Conservation (phyloP, 305 asterid species). For the Rubia occidens region DNA sequence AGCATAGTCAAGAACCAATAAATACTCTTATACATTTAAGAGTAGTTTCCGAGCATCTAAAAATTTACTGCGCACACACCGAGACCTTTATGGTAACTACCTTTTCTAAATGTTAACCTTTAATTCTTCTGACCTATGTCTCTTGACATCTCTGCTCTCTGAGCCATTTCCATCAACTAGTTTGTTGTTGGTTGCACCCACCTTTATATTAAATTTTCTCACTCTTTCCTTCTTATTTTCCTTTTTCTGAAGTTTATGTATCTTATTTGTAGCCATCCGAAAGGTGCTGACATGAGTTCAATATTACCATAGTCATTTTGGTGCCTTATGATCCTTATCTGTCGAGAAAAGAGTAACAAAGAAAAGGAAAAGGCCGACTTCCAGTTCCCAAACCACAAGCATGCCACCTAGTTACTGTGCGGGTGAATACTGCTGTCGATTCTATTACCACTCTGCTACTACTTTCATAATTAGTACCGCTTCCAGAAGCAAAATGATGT, state of each 20-base stretch:
- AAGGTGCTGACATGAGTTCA: not conserved
- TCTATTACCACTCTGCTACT: not conserved
- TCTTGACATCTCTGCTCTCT: not conserved
- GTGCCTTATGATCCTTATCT: not conserved
- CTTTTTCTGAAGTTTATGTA: not conserved
- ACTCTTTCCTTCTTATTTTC: not conserved
- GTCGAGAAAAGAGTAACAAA: not conserved
- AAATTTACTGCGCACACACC: not conserved
- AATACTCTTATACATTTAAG: not conserved
- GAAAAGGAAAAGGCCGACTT: not conserved
- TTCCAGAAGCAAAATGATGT: too few relatives aligned
- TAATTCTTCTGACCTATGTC: not conserved
- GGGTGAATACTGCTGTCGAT: not conserved
- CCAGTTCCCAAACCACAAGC: not conserved
- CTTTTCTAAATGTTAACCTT: not conserved
- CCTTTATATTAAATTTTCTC: not conserved
- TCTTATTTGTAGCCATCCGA: not conserved
- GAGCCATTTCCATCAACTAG: not conserved
- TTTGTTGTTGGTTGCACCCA: not conserved
- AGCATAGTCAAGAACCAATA: not conserved
- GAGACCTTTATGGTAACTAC: not conserved
- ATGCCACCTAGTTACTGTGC: not conserved
- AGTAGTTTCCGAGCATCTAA: not conserved
- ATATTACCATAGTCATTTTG: not conserved
- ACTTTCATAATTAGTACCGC: conserved; percentile 1